These are phyloP conservation scores for Colletotrichum lupini DNA, from an alignment of 2,329 filamentous ascomycete genomes.

Conservation along the genomic window DNA sequence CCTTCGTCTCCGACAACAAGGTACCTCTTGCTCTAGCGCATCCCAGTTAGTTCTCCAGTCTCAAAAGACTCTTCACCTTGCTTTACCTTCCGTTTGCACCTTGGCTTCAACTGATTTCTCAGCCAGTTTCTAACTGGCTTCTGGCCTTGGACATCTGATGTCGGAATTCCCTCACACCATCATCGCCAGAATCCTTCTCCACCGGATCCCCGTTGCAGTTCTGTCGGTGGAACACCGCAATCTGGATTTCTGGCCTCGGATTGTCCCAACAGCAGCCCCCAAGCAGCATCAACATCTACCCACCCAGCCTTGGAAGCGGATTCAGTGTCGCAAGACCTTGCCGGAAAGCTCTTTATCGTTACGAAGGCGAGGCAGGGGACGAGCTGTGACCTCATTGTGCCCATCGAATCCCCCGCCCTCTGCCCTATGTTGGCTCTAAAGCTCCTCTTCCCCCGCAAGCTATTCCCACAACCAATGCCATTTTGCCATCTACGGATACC, in stretches of 20 bases:
- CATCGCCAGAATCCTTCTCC: conserved; percentile 14
- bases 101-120: conserved; percentile 11
- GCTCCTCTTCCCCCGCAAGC: conserved; percentile 4
- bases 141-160: background rate
- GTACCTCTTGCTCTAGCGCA: background rate
- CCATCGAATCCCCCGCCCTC: conserved; percentile 12
- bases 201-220: conserved; percentile 9
- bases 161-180: conserved; percentile 33
- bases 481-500: background rate
- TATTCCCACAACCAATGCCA: background rate
- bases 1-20: background rate
- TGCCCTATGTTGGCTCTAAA: background rate
- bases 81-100: background rate
- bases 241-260: conserved; percentile 7
- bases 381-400: conserved; percentile 23
- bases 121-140: background rate
- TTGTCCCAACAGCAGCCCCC: conserved; percentile 8
- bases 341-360: background rate
- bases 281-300: background rate
- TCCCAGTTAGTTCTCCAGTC: conserved; percentile 3
- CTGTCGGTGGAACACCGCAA: conserved; percentile 9
- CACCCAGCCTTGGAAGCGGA: conserved; percentile 5
- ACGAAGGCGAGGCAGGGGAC: background rate
- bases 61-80: background rate
- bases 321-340: background rate